Conservation (phyloP, 2,329 filamentous ascomycete species). For the Dactylellina haptotyla region DNA sequence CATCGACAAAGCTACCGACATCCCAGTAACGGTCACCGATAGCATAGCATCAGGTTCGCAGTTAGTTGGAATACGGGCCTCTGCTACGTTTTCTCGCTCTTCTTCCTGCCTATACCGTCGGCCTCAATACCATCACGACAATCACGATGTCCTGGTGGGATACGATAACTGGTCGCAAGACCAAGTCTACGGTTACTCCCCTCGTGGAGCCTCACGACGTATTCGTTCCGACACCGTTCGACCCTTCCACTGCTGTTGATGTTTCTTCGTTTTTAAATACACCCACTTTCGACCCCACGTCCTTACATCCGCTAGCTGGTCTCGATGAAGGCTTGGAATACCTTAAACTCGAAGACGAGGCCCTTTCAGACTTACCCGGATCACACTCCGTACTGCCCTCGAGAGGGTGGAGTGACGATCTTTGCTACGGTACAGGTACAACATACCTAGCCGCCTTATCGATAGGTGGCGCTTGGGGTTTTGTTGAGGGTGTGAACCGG, state of each 20-base stretch:
- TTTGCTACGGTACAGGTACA: slow-evolving; percentile 95
- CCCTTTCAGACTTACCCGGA: slow-evolving; percentile 85
- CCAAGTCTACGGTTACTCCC: slow-evolving; percentile 64
- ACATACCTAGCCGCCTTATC: slow-evolving; percentile 90
- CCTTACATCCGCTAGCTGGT: slow-evolving; percentile 91
- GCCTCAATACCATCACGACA: background rate
- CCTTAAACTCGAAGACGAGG: slow-evolving; percentile 89
- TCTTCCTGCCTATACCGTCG: background rate
- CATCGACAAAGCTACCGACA: background rate
- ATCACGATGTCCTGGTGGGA: slow-evolving; percentile 62
- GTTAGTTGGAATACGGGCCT: background rate
- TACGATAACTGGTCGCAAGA: slow-evolving; percentile 61
- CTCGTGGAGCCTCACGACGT: slow-evolving; percentile 62
- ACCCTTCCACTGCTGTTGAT: slow-evolving; percentile 78
- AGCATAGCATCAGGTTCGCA: background rate
- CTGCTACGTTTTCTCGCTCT: background rate
- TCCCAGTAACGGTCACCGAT: background rate
- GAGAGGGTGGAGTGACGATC: slow-evolving; percentile 95
- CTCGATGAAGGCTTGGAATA: slow-evolving; percentile 96
- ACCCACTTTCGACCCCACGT: slow-evolving; percentile 81
- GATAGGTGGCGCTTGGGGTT: slow-evolving; percentile 88
- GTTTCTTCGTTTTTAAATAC: slow-evolving; percentile 85
- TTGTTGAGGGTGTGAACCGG: slow-evolving; percentile 86
- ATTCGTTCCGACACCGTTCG: slow-evolving; percentile 71
- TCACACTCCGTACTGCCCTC: slow-evolving; percentile 88